Percentiles rank a stretch among this genome's conserved stretches.
Conservation (phyloP, 1,139 yeast species). For the Geotrichum carabidarum region DNA sequence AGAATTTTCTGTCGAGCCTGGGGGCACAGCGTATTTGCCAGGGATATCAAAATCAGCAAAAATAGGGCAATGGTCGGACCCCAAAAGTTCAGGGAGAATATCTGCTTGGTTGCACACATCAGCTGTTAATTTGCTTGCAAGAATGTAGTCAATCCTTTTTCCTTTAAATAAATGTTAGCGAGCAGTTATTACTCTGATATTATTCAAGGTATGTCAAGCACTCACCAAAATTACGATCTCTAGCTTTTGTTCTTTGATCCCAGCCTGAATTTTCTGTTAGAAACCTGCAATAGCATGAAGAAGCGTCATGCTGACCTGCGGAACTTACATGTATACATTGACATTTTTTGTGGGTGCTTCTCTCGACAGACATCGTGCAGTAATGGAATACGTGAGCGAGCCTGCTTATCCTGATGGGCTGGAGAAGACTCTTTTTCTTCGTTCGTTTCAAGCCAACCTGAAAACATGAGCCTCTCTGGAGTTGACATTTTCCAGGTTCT, state of each 20-base stretch:
- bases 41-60: constrained; percentile 53
- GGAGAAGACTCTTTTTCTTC: no score
- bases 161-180: constrained; percentile 41
- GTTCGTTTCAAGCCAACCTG: constrained; percentile 29
- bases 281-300: neutral
- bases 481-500: constrained; percentile 30
- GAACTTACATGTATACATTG: constrained; percentile 59
- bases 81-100: constrained; percentile 64
- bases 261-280: constrained; percentile 43
- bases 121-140: constrained; percentile 44
- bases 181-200: neutral
- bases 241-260: constrained; percentile 74
- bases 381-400: constrained; percentile 23
- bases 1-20: neutral
- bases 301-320: neutral
- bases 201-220: constrained; percentile 10
- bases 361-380: constrained; percentile 64
- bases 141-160: constrained; percentile 75
- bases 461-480: constrained; percentile 31
- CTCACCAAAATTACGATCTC: constrained; percentile 60
- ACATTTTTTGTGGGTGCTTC: constrained; percentile 51
- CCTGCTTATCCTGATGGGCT: no score
- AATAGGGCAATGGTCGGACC: constrained; percentile 95
- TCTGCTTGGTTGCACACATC: constrained; percentile 47
- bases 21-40: neutral